phyloP scores from a whole-genome alignment of 2,329 filamentous ascomycete species.

The Mycosphaerelloides madeirae region DNA sequence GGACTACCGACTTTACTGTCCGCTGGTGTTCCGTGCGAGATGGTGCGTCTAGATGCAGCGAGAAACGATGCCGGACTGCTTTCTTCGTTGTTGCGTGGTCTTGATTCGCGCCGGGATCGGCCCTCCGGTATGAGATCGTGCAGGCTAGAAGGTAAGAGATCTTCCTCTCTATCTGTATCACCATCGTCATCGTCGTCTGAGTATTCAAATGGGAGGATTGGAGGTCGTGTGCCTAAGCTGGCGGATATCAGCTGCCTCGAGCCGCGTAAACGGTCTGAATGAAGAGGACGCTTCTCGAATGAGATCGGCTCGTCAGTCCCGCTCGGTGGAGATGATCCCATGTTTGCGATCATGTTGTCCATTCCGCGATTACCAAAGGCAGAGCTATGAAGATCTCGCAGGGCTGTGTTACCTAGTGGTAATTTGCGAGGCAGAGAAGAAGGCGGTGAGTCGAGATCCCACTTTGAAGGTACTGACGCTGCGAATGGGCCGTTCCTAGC shows the following conservation, averaged over 20 bases:
- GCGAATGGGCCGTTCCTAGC: slow-evolving; percentile 87
- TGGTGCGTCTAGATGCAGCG: slow-evolving; percentile 34
- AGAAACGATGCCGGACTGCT: slow-evolving; percentile 34
- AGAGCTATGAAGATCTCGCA: slow-evolving; percentile 59
- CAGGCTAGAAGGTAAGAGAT: slow-evolving; percentile 71
- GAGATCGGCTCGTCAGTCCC: slow-evolving; percentile 63
- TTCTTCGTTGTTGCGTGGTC: slow-evolving; percentile 53
- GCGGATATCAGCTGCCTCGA: slow-evolving; percentile 56
- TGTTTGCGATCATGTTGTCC: slow-evolving; percentile 35
- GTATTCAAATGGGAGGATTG: slow-evolving; percentile 35
- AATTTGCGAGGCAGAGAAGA: slow-evolving; percentile 56
- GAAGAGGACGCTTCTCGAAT: slow-evolving; percentile 60
- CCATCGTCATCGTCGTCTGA: slow-evolving; percentile 56
- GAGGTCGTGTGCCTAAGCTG: slow-evolving; percentile 48
- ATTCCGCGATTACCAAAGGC: slow-evolving; percentile 61
- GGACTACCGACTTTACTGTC: slow-evolving; percentile 47
- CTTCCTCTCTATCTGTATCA: slow-evolving; percentile 75
- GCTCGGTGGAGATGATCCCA: slow-evolving; percentile 56
- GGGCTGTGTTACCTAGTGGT: slow-evolving; percentile 34
- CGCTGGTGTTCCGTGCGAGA: slow-evolving; percentile 37
- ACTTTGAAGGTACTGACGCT: slow-evolving; percentile 86
- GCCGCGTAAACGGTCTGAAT: slow-evolving; percentile 57
- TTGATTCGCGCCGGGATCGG: slow-evolving; percentile 55
- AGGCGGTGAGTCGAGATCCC: slow-evolving; percentile 78
- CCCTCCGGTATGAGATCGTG: slow-evolving; percentile 61